Conservation (phyloP, 805 yeast genomes). For the Wickerhamomyces tratensis region DNA sequence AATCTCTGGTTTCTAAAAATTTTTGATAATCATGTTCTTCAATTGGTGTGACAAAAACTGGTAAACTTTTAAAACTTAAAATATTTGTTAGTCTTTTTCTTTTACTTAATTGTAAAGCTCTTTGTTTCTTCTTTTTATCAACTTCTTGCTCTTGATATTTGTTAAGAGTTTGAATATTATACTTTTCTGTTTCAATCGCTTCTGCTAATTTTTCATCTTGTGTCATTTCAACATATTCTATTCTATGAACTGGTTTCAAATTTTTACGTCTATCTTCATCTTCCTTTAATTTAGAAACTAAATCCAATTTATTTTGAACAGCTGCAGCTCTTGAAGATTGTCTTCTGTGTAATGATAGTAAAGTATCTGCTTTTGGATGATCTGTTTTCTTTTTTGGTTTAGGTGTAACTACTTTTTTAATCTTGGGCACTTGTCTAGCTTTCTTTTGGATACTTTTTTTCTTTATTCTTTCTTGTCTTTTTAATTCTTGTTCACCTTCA, state of each 20-base stretch:
- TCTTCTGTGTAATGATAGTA: slow-evolving; percentile 47
- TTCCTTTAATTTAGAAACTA: slow-evolving; percentile 59
- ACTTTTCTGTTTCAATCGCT: slow-evolving; percentile 78
- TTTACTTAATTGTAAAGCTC: slow-evolving; percentile 59
- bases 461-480: slow-evolving; percentile 30
- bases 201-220: slow-evolving; percentile 47
- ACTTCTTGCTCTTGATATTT: slow-evolving; percentile 79
- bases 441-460: slow-evolving; percentile 20
- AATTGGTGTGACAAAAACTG: slow-evolving; percentile 46
- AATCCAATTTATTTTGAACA: slow-evolving; percentile 65
- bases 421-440: slow-evolving; percentile 21
- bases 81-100: slow-evolving; percentile 53
- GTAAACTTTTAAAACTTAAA: slow-evolving; percentile 39
- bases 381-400: slow-evolving; percentile 20
- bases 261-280: slow-evolving; percentile 50
- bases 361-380: slow-evolving; percentile 37
- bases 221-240: slow-evolving; percentile 32
- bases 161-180: slow-evolving; percentile 63
- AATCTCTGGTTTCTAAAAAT: slow-evolving; percentile 27
- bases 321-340: slow-evolving; percentile 74
- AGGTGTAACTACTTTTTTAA: slow-evolving; percentile 22
- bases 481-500: slow-evolving; percentile 59
- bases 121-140: slow-evolving; percentile 66
- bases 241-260: slow-evolving; percentile 30
- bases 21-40: slow-evolving; percentile 49